Evolutionary conservation across 2,329 filamentous ascomycete genomes (phyloP), one percentile per base, ranked within the genome.

Genomic region (Ophiostoma sp.): DNA sequence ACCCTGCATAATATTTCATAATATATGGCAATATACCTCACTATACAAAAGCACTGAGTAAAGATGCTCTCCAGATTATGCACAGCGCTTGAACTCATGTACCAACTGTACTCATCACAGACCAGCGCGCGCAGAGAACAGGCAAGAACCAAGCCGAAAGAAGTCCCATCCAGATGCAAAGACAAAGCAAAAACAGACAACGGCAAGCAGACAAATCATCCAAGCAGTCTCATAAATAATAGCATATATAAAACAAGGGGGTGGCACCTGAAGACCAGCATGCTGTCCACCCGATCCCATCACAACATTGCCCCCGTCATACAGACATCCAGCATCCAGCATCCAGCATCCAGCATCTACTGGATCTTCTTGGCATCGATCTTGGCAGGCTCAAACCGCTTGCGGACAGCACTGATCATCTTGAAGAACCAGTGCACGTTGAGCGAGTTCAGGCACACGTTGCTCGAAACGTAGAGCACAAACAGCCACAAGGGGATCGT

Each of bases 371-470:
- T 67, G 6, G 6, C 66, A 15, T 54, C 66, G 39, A 17, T 44
- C 66, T 67, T 67, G 44, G 80, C 76, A 4, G 89, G 79, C 72
- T 87, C 84, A 76, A 95, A 95, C 35, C 92, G 85, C 81, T 91
- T 93, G 72, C 88, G 84, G 15, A 95, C 87, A 10, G 92, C 91
- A 72, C 87, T 84, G 73, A 96, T 88, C 92, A 96, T 96, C 85
- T 92, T 93, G 76, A 87, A 83, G 77, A 94, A 95, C 92, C 92
- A 96, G 80, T 89, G 91, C 76, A 91, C 88, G 80, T 96, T 96
- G 68, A 96, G 81, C 15, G 85, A 83, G 76, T 93, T 94, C 35
- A 96, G 84, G 0, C 86, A 85, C 27, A 92, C 69, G 78, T 95
- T 95, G 76, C 87, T 88, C 11, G 83, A 83, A 7, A 93, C 79